phyloP scores from a whole-genome alignment of 2,329 filamentous ascomycete species.

The Fusarium neocosmosporiellum region DNA sequence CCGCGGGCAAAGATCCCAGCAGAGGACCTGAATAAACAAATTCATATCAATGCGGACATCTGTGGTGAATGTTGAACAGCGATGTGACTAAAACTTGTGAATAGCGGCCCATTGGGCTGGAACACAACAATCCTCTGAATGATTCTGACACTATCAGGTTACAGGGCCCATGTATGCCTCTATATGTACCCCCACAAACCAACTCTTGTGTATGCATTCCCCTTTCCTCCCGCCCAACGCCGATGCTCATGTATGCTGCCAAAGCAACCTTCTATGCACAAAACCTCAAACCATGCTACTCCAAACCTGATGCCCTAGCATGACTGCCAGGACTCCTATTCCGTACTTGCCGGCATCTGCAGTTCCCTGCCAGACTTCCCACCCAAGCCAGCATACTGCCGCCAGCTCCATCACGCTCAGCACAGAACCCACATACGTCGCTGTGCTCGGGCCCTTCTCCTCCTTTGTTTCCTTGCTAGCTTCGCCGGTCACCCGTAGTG shows the following conservation, averaged over 20 bases:
- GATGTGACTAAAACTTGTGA: neutral
- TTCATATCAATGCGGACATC: neutral
- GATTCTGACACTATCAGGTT: neutral
- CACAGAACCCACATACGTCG: slow-evolving; percentile 40
- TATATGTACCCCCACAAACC: neutral
- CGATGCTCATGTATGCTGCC: slow-evolving; percentile 20
- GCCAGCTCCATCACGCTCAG: slow-evolving; percentile 48
- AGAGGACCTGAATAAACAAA: slow-evolving; percentile 8
- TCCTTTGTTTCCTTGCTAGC: slow-evolving; percentile 28
- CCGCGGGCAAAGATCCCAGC: slow-evolving; percentile 15
- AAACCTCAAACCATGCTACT: slow-evolving; percentile 31
- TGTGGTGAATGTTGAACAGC: neutral
- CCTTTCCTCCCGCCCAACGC: slow-evolving; percentile 17
- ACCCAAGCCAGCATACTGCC: slow-evolving; percentile 49
- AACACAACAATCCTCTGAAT: neutral
- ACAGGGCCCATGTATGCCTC: neutral
- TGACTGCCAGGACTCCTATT: slow-evolving; percentile 42
- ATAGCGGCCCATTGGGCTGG: neutral
- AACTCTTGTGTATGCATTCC: neutral
- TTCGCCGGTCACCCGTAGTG: slow-evolving; percentile 46
- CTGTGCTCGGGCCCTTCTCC: slow-evolving; percentile 26
- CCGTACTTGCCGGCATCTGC: slow-evolving; percentile 43
- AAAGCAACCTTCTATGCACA: neutral
- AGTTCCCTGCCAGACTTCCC: slow-evolving; percentile 45
- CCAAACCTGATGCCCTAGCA: slow-evolving; percentile 49